Evolutionary conservation across 192 early-diverging fungal species (phyloP).

Genomic region (Umbelopsis ramanniana): DNA sequence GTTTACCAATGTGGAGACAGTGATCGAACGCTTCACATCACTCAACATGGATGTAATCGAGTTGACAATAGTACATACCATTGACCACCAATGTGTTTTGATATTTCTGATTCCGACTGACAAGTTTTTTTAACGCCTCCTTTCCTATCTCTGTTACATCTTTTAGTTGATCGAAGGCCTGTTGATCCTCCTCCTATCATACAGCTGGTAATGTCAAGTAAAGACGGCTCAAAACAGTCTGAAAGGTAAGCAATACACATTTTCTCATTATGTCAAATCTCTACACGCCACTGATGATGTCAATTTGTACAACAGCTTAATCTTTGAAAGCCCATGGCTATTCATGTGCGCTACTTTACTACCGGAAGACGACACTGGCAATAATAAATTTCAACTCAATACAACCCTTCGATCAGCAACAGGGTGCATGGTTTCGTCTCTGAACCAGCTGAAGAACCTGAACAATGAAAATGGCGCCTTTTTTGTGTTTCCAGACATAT

Average conservation of each 20-base stretch:
- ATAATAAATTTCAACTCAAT: constrained; percentile 76
- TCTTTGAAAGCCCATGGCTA: constrained; percentile 78
- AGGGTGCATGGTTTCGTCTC: constrained; percentile 88
- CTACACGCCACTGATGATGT: neutral
- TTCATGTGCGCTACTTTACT: constrained; percentile 92
- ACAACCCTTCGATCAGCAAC: constrained; percentile 75
- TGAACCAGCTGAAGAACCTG: constrained; percentile 83
- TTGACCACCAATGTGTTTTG: constrained; percentile 4
- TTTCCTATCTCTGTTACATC: neutral
- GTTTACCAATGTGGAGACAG: neutral
- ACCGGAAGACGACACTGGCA: constrained; percentile 62
- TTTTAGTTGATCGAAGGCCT: constrained; percentile 69
- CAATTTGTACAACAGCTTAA: neutral
- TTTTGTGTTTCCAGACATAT: constrained; percentile 95
- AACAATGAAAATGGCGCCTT: constrained; percentile 85
- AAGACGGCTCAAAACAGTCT: neutral
- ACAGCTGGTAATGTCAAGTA: constrained; percentile 32
- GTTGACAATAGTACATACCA: constrained; percentile 3
- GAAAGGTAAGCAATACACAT: constrained; percentile 4
- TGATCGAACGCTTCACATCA: neutral
- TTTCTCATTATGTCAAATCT: neutral
- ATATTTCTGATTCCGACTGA: neutral
- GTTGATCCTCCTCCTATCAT: constrained; percentile 82
- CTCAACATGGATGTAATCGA: neutral
- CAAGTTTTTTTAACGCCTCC: constrained; percentile 1